phyloP scores from a whole-genome alignment of 495 filamentous ascomycete species.

The Aspergillus heteromorphus region DNA sequence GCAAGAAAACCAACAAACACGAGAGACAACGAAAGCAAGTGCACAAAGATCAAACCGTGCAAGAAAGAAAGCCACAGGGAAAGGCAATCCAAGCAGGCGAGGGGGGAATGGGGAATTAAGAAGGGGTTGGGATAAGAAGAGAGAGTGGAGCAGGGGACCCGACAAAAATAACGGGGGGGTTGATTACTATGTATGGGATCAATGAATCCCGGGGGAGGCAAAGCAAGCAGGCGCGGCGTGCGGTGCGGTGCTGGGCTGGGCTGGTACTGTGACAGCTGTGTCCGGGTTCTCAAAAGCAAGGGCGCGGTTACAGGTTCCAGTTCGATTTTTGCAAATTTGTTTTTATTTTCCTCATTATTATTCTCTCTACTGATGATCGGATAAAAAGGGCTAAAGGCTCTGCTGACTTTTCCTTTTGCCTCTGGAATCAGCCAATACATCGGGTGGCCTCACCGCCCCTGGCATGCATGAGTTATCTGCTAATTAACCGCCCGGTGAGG shows the following conservation, averaged over 20 bases:
- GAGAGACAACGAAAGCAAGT: slow-evolving; percentile 6
- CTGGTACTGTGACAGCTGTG: background rate
- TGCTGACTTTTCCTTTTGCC: slow-evolving; percentile 1
- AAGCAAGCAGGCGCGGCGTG: background rate
- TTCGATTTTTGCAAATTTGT: slow-evolving; percentile 2
- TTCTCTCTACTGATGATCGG: slow-evolving; percentile 8
- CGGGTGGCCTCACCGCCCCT: slow-evolving; percentile 14
- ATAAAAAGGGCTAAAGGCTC: slow-evolving; percentile 10
- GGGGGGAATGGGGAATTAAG: slow-evolving; percentile 10
- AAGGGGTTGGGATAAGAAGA: slow-evolving; percentile 19
- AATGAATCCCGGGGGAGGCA: slow-evolving; percentile 2
- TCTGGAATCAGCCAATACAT: background rate
- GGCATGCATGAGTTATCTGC: slow-evolving; percentile 8
- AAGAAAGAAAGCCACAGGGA: slow-evolving; percentile 5
- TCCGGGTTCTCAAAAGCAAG: slow-evolving; percentile 7
- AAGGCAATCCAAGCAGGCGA: background rate
- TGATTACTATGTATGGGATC: too few relatives aligned
- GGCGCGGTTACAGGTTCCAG: too few relatives aligned
- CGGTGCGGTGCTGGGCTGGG: too few relatives aligned
- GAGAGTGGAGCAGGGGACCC: slow-evolving; percentile 16
- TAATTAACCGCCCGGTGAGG: slow-evolving; percentile 6
- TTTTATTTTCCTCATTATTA: slow-evolving; percentile 10
- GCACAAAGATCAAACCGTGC: background rate
- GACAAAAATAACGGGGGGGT: slow-evolving; percentile 13
- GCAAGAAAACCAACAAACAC: slow-evolving; percentile 10